Evolutionary conservation across 1,139 yeast species (phyloP), one percentile per base, ranked within the genome.

Genomic region (Kurtzmaniella natalensis): DNA sequence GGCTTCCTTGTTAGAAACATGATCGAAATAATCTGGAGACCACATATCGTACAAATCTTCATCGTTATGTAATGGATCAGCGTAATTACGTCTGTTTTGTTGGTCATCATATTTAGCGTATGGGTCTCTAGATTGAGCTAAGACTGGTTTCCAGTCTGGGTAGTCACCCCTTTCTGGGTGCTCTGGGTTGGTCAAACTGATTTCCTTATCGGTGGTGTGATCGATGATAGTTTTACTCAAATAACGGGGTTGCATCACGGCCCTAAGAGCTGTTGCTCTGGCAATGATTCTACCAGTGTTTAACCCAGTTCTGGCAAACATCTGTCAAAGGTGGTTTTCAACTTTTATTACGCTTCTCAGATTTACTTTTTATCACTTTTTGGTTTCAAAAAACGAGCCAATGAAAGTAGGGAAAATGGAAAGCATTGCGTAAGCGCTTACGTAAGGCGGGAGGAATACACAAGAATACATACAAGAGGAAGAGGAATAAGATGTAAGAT

Each of bases 1-100:
- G 2, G 95, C 95, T 28, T 76, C 69, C 38, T 61, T 56, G 57
- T 83, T 81, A 26, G 75, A 63, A 29, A 78, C 83, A 32, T 66
- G 57, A 48, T 78, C 78, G 55, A 69, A 79, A 51, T 79, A 74
- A 52, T 85, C 94, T 14, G 95, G 94, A 9, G 95, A 78, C 95
- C 95, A 86, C 69, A 84, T 73, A 55, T 86, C 92, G 52, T 80
- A 70, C 55, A 75, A 62, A 52, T 86, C 95, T 46, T 80, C 84
- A 46, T 80, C 76, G 36, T 78, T 77, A 51, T 79, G 76, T 41
- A 83, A 59, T 28, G 88, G 86, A 44, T 86, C 92, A 44, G 76
- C 75, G 45, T 74, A 64, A 66, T 85, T 84, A 63, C 94, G 79
- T 65, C 92, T 76, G 56, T 79, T 76, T 61, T 85, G 95, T 50